These are phyloP conservation scores for Acacia confusa DNA, from an alignment of 306 rosid genomes.

Conservation along the genomic window DNA sequence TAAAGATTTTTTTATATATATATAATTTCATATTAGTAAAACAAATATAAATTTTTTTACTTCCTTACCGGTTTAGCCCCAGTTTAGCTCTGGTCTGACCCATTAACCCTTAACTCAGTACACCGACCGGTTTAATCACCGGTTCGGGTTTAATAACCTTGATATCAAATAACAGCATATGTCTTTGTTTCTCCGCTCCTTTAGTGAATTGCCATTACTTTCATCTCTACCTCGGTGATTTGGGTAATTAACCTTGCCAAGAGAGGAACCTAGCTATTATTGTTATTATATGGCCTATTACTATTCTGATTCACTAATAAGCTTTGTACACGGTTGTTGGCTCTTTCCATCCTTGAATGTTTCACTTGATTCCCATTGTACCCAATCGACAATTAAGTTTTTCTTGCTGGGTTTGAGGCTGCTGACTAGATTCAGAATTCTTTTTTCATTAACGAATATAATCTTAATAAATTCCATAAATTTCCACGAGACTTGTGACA, in stretches of 20 bases:
- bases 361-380: not conserved
- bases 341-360: slow-evolving; percentile 44
- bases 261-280: not conserved
- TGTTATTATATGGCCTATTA: slow-evolving; percentile 27
- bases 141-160: too few relatives aligned
- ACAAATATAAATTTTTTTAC: too few relatives aligned
- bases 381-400: slow-evolving; percentile 18
- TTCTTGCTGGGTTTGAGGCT: not conserved
- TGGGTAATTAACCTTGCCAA: slow-evolving; percentile 20
- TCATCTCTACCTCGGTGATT: not conserved
- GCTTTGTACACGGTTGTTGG: slow-evolving; percentile 38
- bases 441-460: too few relatives aligned
- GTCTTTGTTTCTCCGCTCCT: slow-evolving; percentile 64
- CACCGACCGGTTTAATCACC: too few relatives aligned
- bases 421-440: too few relatives aligned
- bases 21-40: too few relatives aligned
- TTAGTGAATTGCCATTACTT: slow-evolving; percentile 79
- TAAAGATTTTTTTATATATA: too few relatives aligned
- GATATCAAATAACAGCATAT: slow-evolving; percentile 25
- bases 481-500: too few relatives aligned
- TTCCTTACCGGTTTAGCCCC: too few relatives aligned
- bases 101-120: too few relatives aligned
- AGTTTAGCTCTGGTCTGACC: too few relatives aligned
- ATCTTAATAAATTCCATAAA: too few relatives aligned
- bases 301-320: not conserved